Evolutionary conservation across 2,329 filamentous ascomycete species (phyloP), one percentile per base, ranked within the genome.

Genomic region (Dryadomyces quercivorus): DNA sequence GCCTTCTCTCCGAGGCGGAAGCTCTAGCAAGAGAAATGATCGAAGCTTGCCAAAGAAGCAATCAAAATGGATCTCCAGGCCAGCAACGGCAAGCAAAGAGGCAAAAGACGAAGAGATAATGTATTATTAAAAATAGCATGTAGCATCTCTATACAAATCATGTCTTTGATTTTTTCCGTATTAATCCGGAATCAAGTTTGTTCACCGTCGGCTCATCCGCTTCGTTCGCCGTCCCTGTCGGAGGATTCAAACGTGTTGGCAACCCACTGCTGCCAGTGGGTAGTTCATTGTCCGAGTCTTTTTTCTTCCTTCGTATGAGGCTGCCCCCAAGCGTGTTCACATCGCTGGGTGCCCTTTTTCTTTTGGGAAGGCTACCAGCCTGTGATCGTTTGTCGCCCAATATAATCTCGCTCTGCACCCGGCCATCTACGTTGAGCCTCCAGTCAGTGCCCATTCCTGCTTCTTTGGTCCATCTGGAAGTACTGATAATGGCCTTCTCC

Each of bases 381-480:
- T 46, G 22, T 12, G 15, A 48, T 18, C 21, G 26, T 6, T 20
- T 18, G 50, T 40, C 40, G 20, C 10, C 16, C 9, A 7, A 5
- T 15, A 31, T n/a, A 2, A 16, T 2, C 42, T 36, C 51, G 16
- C 20, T 36, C 31, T 26, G 26, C 36, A 40, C 9, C 10, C 36
- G 51, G 15, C 82, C 82, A 3, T 67, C 64, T 1, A 84, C 68
- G 0, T 69, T 66, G 9, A 74, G 63, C 0, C 77, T 77, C 80
- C 80, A 84, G 20, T 65, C 61, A 1, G 71, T 66, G 0, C 76
- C 75, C 55, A 74, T 70, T 16, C 76, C 77, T 1, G 85, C 80
- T 62, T 92, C 86, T 15, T 75, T 75, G 46, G 82, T 74, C 86
- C 87, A 93, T 53, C 85, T 79, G 52, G 68, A 70, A 2, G 86